These are phyloP conservation scores for Canariomyces notabilis DNA, from an alignment of 2,329 filamentous ascomycete genomes.

Conservation along the genomic window DNA sequence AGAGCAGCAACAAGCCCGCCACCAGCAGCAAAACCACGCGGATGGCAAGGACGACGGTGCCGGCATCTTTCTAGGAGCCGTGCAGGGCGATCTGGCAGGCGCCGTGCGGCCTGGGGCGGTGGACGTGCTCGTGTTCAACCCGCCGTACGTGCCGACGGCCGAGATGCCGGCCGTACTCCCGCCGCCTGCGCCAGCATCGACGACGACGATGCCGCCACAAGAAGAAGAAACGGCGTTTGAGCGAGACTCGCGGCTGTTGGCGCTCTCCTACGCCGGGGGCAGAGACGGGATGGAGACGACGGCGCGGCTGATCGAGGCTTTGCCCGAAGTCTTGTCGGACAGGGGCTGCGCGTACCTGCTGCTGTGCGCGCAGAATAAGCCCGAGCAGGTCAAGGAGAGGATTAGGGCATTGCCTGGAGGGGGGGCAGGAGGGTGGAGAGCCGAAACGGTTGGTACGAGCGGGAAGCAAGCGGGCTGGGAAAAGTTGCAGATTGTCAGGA, in stretches of 20 bases:
- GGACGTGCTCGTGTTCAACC: constrained; percentile 92
- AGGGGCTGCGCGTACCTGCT: constrained; percentile 83
- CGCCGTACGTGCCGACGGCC: constrained; percentile 88
- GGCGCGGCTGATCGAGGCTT: constrained; percentile 64
- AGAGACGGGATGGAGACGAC: constrained; percentile 92
- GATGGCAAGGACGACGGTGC: constrained; percentile 18
- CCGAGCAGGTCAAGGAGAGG: constrained; percentile 42
- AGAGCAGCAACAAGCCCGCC: background rate
- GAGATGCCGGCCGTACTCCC: constrained; percentile 54
- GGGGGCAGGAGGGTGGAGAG: constrained; percentile 54
- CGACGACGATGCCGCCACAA: constrained; percentile 16
- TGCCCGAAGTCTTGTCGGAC: constrained; percentile 59
- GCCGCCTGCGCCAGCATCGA: constrained; percentile 42
- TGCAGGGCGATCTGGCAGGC: constrained; percentile 65
- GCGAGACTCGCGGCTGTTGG: constrained; percentile 75
- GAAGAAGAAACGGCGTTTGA: constrained; percentile 52
- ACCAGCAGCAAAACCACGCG: constrained; percentile 13
- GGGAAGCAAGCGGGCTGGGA: constrained; percentile 92
- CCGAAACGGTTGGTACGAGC: constrained; percentile 72
- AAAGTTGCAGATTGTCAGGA: constrained; percentile 80
- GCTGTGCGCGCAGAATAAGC: constrained; percentile 85
- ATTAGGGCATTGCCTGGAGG: constrained; percentile 24
- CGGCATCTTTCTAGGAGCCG: constrained; percentile 56
- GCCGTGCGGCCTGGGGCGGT: constrained; percentile 55
- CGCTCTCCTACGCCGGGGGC: constrained; percentile 85